These are phyloP conservation scores for Mollisia scopiformis DNA, from an alignment of 2,329 filamentous ascomycete genomes.

Conservation along the genomic window DNA sequence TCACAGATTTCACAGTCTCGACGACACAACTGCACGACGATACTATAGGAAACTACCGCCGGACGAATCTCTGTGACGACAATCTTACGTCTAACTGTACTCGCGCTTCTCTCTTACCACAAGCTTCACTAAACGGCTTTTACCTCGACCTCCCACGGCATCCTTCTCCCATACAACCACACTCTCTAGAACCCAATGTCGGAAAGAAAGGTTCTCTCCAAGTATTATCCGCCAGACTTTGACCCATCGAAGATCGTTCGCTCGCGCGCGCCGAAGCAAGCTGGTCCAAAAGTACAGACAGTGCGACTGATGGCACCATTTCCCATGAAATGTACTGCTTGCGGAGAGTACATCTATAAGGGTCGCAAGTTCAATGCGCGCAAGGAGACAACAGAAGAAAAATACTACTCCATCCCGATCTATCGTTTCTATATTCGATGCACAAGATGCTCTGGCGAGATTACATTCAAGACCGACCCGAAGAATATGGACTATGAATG, in stretches of 20 bases:
- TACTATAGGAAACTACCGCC: too few species aligned
- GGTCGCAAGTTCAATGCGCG: constrained; percentile 94
- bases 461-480: constrained; percentile 92
- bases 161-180: background rate
- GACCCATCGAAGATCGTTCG: constrained; percentile 82
- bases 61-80: too few species aligned
- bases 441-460: constrained; percentile 82
- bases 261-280: constrained; percentile 68
- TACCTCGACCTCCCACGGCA: too few species aligned
- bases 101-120: too few species aligned
- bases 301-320: constrained; percentile 92
- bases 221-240: constrained; percentile 76
- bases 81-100: background rate
- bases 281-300: constrained; percentile 79
- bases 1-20: background rate
- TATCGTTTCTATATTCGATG: constrained; percentile 91
- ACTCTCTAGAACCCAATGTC: constrained; percentile 60
- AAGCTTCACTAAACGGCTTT: too few species aligned
- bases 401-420: constrained; percentile 86
- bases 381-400: constrained; percentile 90
- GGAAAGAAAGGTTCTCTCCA: constrained; percentile 78
- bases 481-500: constrained; percentile 90
- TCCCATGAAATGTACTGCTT: constrained; percentile 71
- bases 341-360: constrained; percentile 86
- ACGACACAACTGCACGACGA: too few species aligned